phyloP scores from a whole-genome alignment of 306 rosid species.

The Rubus parviflorus region DNA sequence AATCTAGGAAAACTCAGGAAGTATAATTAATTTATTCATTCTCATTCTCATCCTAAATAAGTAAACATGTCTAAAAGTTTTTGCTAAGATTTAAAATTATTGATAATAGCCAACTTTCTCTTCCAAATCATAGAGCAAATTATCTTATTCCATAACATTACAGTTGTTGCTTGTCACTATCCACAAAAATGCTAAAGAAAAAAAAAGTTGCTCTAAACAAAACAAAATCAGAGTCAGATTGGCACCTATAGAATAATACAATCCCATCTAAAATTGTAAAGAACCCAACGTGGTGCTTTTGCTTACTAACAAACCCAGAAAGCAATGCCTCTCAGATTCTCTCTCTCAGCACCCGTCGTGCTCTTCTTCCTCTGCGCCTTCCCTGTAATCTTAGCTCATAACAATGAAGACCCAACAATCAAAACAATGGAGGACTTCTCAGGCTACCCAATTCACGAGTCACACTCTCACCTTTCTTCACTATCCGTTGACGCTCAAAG shows the following conservation, averaged over 20 bases:
- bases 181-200: not conserved
- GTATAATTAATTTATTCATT: too few relatives aligned
- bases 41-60: too few relatives aligned
- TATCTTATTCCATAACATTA: not conserved
- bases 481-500: slow-evolving; percentile 58
- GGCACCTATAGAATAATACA: too few relatives aligned
- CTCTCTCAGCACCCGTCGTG: slow-evolving; percentile 23
- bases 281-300: not conserved
- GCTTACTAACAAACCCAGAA: not conserved
- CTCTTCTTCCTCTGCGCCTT: slow-evolving; percentile 29
- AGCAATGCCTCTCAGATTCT: slow-evolving; percentile 31
- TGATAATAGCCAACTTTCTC: too few relatives aligned
- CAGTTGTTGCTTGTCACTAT: not conserved
- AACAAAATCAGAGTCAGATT: not conserved
- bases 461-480: slow-evolving; percentile 43
- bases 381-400: slow-evolving; percentile 38
- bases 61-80: too few relatives aligned
- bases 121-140: not conserved
- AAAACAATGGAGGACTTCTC: slow-evolving; percentile 85
- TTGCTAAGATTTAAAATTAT: too few relatives aligned
- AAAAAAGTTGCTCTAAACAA: not conserved
- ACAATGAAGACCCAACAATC: slow-evolving; percentile 60
- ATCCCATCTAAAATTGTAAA: not conserved
- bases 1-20: too few relatives aligned
- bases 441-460: slow-evolving; percentile 70